Base-by-base conservation (phyloP, 2,329 filamentous ascomycete species). In the Macrophomina tecta region DNA sequence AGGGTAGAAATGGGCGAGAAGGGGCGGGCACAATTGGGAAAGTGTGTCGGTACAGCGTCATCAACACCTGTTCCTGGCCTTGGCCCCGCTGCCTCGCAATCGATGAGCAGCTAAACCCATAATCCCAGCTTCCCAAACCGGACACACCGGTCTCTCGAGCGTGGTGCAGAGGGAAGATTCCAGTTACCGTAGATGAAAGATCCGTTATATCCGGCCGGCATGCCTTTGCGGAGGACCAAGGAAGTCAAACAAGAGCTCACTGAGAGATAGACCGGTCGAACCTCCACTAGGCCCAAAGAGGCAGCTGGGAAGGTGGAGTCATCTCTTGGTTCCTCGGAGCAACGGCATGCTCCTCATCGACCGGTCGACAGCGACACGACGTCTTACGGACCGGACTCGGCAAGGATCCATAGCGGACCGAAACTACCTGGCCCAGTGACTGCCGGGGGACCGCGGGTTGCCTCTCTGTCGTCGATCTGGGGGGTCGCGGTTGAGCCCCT, bases 1-100 rank as follows among this genome's bases (percentile, higher is more conserved):
- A 8, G 11, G 14, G 42, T 4, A 55, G 32, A 38, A 40, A 11
- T 3, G 16, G 36, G 7, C 6, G 23, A 14, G 46, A 28, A 28
- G 46, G 18, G 46, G 9, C 34, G 5, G 18, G 9, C 23, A 23
- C 7, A 30, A 16, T 12, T 11, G 12, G 49, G 34, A 6, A 32
- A 14, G 36, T 38, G 49, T 14, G 32, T 23, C 45, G 34, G 14
- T 23, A 60, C 11, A 46, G 42, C 55, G 55, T 60, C 55, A 34
- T 60, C 55, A 60, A 23, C 42, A n/a, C 23, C 38, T n/a, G 18
- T 58, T 45, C 53, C 38, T 45, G 11, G 53, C 53, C 53, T 56
- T 56, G 53, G 34, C 53, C 53, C 53, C 34, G 8, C 53, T 7
- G 6, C n/a, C 53, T 8, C 34, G 11, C 16, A 32, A 58, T 58